phyloP scores from a whole-genome alignment of 305 asterid species.

The Fraxinus paxiana region DNA sequence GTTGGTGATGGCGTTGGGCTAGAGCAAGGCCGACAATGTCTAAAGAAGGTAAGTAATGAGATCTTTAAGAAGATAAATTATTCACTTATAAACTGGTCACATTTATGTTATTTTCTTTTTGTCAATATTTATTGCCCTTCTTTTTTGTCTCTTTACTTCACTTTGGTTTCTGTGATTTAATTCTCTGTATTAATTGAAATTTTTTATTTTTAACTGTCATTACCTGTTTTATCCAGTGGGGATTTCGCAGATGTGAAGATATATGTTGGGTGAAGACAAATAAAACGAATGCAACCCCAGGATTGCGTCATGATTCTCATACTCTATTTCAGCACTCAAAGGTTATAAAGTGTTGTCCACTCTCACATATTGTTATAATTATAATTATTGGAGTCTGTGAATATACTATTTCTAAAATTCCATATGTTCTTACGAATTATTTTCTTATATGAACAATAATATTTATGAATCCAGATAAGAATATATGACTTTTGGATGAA shows the following conservation, averaged over 20 bases:
- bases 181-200: neutral
- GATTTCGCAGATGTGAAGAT: constrained; percentile 99
- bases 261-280: constrained; percentile 99
- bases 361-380: constrained; percentile 9
- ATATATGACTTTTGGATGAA: neutral
- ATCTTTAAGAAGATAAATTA: constrained; percentile 4
- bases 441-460: neutral
- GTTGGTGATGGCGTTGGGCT: constrained; percentile 99
- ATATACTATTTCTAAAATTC: constrained; percentile 4
- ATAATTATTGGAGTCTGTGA: neutral
- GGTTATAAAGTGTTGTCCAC: constrained; percentile 37
- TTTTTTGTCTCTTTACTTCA: constrained; percentile 4
- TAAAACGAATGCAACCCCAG: constrained; percentile 90
- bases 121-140: neutral
- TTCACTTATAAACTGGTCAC: constrained; percentile 4
- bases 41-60: constrained; percentile 67
- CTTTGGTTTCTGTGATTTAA: constrained; percentile 10
- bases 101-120: neutral
- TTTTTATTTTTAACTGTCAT: neutral
- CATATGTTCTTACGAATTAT: constrained; percentile 7
- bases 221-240: constrained; percentile 63
- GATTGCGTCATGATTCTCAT: constrained; percentile 94
- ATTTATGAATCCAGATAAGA: neutral
- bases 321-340: constrained; percentile 92
- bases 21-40: constrained; percentile 98